A percentile compares a stretch with the other conserved stretches of the same genome.
Evolutionary conservation across 805 yeast genomes (phyloP).

Genomic region (Schizosaccharomyces octosporus): DNA sequence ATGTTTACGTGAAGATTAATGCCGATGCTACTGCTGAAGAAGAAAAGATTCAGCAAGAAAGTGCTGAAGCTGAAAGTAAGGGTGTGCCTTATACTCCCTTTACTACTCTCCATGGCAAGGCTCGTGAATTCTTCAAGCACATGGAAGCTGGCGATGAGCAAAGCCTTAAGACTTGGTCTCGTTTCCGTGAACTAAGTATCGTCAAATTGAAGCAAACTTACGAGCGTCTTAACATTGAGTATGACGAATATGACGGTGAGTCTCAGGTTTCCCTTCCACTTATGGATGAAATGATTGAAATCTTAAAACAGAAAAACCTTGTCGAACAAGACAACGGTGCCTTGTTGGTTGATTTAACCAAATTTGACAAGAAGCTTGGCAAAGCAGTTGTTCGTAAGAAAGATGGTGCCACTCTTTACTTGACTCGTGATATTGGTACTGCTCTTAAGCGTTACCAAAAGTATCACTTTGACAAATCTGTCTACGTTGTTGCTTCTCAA

Average conservation of each 20-base stretch:
- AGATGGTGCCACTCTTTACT: conserved; percentile 82
- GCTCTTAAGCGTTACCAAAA: conserved; percentile 72
- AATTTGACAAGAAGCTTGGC: conserved; percentile 73
- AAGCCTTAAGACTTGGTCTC: conserved; percentile 57
- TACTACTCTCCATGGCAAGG: conserved; percentile 44
- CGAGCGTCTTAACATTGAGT: conserved; percentile 70
- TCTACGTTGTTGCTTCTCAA: conserved; percentile 85
- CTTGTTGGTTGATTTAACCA: conserved; percentile 56
- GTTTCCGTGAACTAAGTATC: conserved; percentile 77
- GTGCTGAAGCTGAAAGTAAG: conserved; percentile 5
- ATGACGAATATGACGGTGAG: conserved; percentile 83
- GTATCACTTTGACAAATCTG: conserved; percentile 79
- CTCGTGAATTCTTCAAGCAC: conserved; percentile 61
- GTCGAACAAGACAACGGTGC: conserved; percentile 82
- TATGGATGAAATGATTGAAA: conserved; percentile 40
- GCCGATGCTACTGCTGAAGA: conserved; percentile 38
- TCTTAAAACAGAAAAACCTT: conserved; percentile 42
- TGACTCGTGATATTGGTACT: conserved; percentile 92
- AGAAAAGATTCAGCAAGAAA: conserved; percentile 3
- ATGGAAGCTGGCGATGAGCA: conserved; percentile 86
- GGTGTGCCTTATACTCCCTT: conserved; percentile 4
- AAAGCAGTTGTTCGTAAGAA: conserved; percentile 78
- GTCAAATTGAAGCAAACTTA: conserved; percentile 67
- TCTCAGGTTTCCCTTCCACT: conserved; percentile 62
- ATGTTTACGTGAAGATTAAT: conserved; percentile 75